A percentile compares a stretch with the other conserved stretches of the same genome.
Conservation (phyloP, 169 alveolate genomes). For the Plasmodium vivax region DNA sequence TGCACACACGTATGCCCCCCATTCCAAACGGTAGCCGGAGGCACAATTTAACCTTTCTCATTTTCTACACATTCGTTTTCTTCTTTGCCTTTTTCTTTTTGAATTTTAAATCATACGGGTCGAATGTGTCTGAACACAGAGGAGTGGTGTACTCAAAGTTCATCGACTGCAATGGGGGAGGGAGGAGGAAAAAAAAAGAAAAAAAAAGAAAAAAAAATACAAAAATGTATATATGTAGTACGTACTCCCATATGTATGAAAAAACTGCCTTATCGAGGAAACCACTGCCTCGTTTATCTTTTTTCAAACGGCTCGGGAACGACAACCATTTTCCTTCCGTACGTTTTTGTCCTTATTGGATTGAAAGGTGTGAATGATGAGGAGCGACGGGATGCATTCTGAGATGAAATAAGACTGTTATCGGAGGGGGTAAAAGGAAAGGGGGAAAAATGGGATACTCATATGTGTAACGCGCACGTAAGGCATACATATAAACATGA, state of each 20-base stretch:
- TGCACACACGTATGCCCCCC: background rate
- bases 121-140: conserved; percentile 43
- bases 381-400: conserved; percentile 61
- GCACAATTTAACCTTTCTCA: background rate
- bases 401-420: conserved; percentile 46
- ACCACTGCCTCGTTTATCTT: background rate
- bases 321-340: background rate
- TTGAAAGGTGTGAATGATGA: conserved; percentile 46
- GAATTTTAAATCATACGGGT: conserved; percentile 29
- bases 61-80: background rate
- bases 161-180: conserved; percentile 1
- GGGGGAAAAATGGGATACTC: background rate
- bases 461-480: background rate
- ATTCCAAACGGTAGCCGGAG: background rate
- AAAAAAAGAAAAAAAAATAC: background rate
- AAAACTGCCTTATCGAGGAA: background rate
- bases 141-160: conserved; percentile 51
- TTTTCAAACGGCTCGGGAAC: background rate
- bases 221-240: background rate
- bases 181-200: background rate
- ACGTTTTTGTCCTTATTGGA: conserved; percentile 46
- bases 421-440: background rate
- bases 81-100: conserved; percentile 43
- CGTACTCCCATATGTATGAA: background rate
- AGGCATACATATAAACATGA: background rate